Evolutionary conservation across 2,329 filamentous ascomycete species (phyloP).

Genomic region (Talaromyces marneffei): DNA sequence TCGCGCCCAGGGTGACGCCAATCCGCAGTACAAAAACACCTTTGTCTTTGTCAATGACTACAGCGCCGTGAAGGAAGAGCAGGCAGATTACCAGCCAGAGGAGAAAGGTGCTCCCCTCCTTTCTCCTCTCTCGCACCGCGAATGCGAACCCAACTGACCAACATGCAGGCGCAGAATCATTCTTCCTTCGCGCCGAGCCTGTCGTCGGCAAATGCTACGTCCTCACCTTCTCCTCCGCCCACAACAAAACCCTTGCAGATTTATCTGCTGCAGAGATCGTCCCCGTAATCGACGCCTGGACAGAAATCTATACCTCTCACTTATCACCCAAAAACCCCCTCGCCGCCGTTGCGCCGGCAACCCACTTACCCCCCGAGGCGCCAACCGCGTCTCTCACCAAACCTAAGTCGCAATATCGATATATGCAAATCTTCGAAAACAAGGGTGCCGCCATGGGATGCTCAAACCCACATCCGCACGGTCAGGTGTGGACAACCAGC

Average conservation of each 20-base stretch:
- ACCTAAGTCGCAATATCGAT: conserved; percentile 73
- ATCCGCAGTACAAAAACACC: conserved; percentile 78
- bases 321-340: conserved; percentile 67
- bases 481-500: conserved; percentile 93
- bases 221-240: conserved; percentile 83
- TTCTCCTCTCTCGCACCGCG: background rate
- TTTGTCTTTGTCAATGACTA: conserved; percentile 98
- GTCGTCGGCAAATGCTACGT: conserved; percentile 97
- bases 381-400: conserved; percentile 41
- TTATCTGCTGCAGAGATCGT: conserved; percentile 71
- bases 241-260: conserved; percentile 89
- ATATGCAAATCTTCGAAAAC: conserved; percentile 99
- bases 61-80: conserved; percentile 89
- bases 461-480: conserved; percentile 96
- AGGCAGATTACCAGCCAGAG: conserved; percentile 65
- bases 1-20: conserved; percentile 77
- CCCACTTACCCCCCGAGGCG: conserved; percentile 43
- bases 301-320: conserved; percentile 77
- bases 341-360: conserved; percentile 41
- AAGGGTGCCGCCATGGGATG: conserved; percentile 98
- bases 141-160: background rate
- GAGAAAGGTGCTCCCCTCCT: conserved; percentile 36
- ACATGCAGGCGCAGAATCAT: conserved; percentile 59
- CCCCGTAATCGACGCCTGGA: conserved; percentile 84
- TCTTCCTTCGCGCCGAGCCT: conserved; percentile 73